These are phyloP conservation scores for Apodospora peruviana DNA, from an alignment of 495 filamentous ascomycete genomes.

Conservation along the genomic window DNA sequence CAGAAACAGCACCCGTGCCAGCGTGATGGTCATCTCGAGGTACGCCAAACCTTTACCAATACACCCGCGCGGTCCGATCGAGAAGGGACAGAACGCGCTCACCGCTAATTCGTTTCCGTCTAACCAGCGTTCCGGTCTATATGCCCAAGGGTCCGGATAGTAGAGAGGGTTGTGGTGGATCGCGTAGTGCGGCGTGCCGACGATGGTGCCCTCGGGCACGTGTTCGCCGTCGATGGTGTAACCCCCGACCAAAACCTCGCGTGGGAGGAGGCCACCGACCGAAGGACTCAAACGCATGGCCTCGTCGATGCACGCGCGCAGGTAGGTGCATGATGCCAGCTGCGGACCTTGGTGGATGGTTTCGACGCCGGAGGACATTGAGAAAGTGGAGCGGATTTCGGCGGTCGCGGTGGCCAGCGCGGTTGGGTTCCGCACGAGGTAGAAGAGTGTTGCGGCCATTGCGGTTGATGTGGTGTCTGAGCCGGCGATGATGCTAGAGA, in stretches of 20 bases:
- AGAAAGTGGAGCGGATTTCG: slow-evolving; percentile 47
- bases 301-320: slow-evolving; percentile 64
- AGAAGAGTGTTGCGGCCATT: slow-evolving; percentile 61
- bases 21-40: slow-evolving; percentile 43
- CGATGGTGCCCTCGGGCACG: slow-evolving; percentile 47
- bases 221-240: slow-evolving; percentile 48
- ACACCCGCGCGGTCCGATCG: slow-evolving; percentile 50
- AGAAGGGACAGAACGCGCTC: slow-evolving; percentile 55
- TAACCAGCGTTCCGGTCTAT: slow-evolving; percentile 53
- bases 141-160: slow-evolving; percentile 48
- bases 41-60: slow-evolving; percentile 57
- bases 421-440: slow-evolving; percentile 53
- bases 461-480: slow-evolving; percentile 61
- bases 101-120: slow-evolving; percentile 36
- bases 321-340: slow-evolving; percentile 52
- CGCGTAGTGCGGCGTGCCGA: slow-evolving; percentile 50
- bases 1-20: slow-evolving; percentile 42
- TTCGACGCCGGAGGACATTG: slow-evolving; percentile 43
- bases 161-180: slow-evolving; percentile 52
- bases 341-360: slow-evolving; percentile 45
- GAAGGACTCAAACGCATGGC: slow-evolving; percentile 65
- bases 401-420: slow-evolving; percentile 43
- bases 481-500: slow-evolving; percentile 46
- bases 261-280: slow-evolving; percentile 54
- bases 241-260: slow-evolving; percentile 59